These are phyloP conservation scores for Trichoderma gracile DNA, from an alignment of 2,329 filamentous ascomycete genomes.

Conservation along the genomic window DNA sequence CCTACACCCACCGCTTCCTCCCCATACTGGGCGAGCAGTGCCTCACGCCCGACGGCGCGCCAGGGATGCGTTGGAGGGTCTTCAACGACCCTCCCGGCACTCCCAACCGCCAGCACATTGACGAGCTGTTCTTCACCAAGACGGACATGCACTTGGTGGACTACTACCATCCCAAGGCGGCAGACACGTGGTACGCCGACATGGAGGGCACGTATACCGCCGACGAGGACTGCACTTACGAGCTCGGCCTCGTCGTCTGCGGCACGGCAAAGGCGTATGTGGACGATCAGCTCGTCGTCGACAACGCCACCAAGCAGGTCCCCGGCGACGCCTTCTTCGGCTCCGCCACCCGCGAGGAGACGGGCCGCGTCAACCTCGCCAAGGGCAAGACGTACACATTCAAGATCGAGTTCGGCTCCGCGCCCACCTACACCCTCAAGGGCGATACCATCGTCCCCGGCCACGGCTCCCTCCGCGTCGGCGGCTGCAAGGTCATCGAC, in stretches of 20 bases:
- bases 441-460: constrained; percentile 55
- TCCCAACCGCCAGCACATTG: constrained; percentile 51
- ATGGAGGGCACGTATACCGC: constrained; percentile 62
- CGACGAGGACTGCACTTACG: constrained; percentile 61
- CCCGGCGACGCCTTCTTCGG: constrained; percentile 67
- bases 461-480: constrained; percentile 62
- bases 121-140: constrained; percentile 49
- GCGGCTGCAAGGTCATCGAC: constrained; percentile 60
- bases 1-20: constrained; percentile 64
- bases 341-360: constrained; percentile 63
- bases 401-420: constrained; percentile 60
- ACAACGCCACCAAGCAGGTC: constrained; percentile 64
- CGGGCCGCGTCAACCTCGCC: constrained; percentile 57
- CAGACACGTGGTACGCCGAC: constrained; percentile 59
- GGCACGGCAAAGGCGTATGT: constrained; percentile 67
- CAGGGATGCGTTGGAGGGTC: constrained; percentile 62
- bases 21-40: constrained; percentile 58
- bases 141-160: constrained; percentile 53
- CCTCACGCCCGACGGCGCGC: constrained; percentile 51
- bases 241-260: constrained; percentile 66
- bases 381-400: constrained; percentile 61
- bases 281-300: constrained; percentile 62
- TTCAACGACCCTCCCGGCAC: constrained; percentile 60
- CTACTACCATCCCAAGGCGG: constrained; percentile 55
- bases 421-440: constrained; percentile 57